Evolutionary conservation across 2,329 filamentous ascomycete genomes (phyloP).

Genomic region (Pezicula neosporulosa): DNA sequence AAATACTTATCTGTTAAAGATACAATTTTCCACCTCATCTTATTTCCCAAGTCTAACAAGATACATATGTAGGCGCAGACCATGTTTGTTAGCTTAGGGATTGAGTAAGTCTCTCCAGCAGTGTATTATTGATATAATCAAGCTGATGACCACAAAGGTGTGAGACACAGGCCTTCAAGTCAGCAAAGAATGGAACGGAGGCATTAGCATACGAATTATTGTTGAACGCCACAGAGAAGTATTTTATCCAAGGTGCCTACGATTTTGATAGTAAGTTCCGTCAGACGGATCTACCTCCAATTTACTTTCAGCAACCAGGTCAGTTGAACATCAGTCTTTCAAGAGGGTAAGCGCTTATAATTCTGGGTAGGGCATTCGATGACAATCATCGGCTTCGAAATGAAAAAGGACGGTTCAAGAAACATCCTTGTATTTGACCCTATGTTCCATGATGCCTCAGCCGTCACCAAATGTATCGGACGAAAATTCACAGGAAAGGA

Average conservation of each 20-base stretch:
- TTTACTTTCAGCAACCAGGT: slow-evolving; percentile 87
- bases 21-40: slow-evolving; percentile 1
- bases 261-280: slow-evolving; percentile 59
- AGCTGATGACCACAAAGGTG: slow-evolving; percentile 40
- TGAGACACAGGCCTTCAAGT: slow-evolving; percentile 57
- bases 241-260: slow-evolving; percentile 61
- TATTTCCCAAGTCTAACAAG: slow-evolving; percentile 1
- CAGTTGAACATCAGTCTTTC: slow-evolving; percentile 14
- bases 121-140: background rate
- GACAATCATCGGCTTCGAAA: slow-evolving; percentile 84
- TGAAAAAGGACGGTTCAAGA: slow-evolving; percentile 55
- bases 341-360: background rate
- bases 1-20: background rate
- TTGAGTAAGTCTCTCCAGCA: slow-evolving; percentile 47
- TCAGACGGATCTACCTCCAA: slow-evolving; percentile 70
- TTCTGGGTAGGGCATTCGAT: slow-evolving; percentile 70
- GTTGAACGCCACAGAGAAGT: slow-evolving; percentile 66
- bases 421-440: slow-evolving; percentile 88
- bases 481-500: slow-evolving; percentile 40
- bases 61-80: slow-evolving; percentile 62
- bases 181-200: slow-evolving; percentile 31
- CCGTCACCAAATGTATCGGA: slow-evolving; percentile 57
- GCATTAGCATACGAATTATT: slow-evolving; percentile 39
- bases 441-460: slow-evolving; percentile 67
- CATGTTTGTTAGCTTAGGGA: slow-evolving; percentile 66